phyloP scores from a whole-genome alignment of 2,329 filamentous ascomycete species.

The Rasamsonia emersonii region DNA sequence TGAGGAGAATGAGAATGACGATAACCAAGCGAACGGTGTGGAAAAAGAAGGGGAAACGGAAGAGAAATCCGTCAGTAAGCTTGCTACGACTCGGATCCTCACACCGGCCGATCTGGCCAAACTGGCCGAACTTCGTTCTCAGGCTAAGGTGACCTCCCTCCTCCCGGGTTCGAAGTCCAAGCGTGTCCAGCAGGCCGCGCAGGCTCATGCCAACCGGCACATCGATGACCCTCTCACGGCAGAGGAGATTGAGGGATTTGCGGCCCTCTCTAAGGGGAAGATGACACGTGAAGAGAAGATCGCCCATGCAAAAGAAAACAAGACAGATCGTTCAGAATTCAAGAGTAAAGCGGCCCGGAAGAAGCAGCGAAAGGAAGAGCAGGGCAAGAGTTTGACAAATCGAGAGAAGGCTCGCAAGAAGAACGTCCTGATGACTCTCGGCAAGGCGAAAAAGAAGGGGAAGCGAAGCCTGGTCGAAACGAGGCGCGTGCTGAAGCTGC shows the following conservation, averaged over 20 bases:
- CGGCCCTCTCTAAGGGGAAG: constrained; percentile 63
- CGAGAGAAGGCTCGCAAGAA: constrained; percentile 94
- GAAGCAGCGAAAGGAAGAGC: constrained; percentile 75
- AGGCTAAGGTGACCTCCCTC: constrained; percentile 60
- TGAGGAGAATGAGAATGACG: constrained; percentile 23
- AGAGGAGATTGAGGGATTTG: constrained; percentile 81
- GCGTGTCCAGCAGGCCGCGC: constrained; percentile 36
- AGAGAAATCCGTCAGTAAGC: constrained; percentile 37
- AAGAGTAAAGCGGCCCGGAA: constrained; percentile 76
- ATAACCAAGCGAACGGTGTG: constrained; percentile 28
- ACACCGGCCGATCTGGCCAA: constrained; percentile 95
- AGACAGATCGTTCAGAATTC: constrained; percentile 68
- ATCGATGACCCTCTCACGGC: constrained; percentile 84
- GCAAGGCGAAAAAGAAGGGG: constrained; percentile 91
- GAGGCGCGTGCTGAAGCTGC: constrained; percentile 67
- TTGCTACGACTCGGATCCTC: constrained; percentile 88
- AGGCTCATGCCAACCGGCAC: constrained; percentile 51
- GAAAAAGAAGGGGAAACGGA: constrained; percentile 33
- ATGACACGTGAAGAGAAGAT: constrained; percentile 82
- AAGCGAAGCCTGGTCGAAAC: constrained; percentile 89
- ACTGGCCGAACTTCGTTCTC: constrained; percentile 74
- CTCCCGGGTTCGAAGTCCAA: constrained; percentile 37
- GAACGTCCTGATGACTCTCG: constrained; percentile 97
- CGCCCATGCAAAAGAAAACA: constrained; percentile 72
- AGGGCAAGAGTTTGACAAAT: constrained; percentile 95